phyloP scores from a whole-genome alignment of 2,329 filamentous ascomycete species.

The Aurifilum marmelostoma region DNA sequence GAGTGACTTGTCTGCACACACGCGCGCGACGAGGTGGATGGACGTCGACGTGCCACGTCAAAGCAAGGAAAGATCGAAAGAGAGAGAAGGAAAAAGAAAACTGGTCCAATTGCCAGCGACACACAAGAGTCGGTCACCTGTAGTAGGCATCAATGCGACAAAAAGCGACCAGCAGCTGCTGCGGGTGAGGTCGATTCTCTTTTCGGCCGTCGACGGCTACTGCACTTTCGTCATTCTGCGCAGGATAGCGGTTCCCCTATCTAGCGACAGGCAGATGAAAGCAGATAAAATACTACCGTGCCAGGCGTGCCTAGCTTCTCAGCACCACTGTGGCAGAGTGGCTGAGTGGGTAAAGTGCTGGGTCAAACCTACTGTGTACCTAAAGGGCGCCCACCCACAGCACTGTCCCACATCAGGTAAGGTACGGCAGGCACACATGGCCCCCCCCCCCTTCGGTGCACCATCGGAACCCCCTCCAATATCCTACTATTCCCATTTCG shows the following conservation, averaged over 20 bases:
- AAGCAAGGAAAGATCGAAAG: background rate
- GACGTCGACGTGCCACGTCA: slow-evolving; percentile 14
- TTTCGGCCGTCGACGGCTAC: background rate
- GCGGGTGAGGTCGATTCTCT: background rate
- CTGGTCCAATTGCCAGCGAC: background rate
- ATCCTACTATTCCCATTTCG: background rate
- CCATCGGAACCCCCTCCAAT: background rate
- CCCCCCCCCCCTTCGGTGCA: background rate
- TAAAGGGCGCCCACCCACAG: too few species aligned
- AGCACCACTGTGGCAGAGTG: background rate
- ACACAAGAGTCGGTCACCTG: background rate
- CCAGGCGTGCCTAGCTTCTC: background rate
- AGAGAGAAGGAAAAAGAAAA: background rate
- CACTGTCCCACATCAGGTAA: background rate
- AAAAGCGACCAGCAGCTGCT: too few species aligned
- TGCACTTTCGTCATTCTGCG: slow-evolving; percentile 5
- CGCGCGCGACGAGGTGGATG: slow-evolving; percentile 5
- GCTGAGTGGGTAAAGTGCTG: too few species aligned
- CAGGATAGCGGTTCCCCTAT: background rate
- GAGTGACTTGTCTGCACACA: too few species aligned
- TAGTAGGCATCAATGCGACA: too few species aligned
- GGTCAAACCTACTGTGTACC: too few species aligned
- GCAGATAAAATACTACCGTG: background rate
- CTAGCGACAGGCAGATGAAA: background rate
- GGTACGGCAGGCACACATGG: background rate